Base-by-base conservation (phyloP, 495 filamentous ascomycete species). In the Trichocladium antarcticum region DNA sequence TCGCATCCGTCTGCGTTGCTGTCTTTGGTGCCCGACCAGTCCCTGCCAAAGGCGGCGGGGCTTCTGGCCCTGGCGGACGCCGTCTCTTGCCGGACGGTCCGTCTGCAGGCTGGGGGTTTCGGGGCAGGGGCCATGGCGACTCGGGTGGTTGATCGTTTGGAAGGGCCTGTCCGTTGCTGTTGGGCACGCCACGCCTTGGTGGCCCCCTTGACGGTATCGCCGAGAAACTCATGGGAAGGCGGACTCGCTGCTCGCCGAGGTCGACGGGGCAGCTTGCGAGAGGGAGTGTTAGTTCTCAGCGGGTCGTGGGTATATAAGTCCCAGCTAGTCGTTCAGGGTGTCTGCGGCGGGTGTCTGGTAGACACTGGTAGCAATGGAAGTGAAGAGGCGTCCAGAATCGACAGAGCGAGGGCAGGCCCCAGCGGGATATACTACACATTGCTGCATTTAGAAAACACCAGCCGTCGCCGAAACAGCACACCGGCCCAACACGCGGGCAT, bases 121-220 rank as follows among this genome's bases (percentile, higher is more conserved):
- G 45, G 9, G 36, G 37, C 16, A 39, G 39, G 5, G 45, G 45
- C 45, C 45, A 38, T 39, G 45, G 38, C n/a, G 45, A 32, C 6
- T 39, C 42, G 0, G 36, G 36, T 3, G 24, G 24, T 12, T 40
- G 24, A 1, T 6, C 37, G 2, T 31, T 39, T 17, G 37, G 5
- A n/a, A 15, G 22, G n/a, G 36, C 35, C 10, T 21, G 24, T 31
- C 27, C 24, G 15, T 9, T 21, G 9, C 6, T 11, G 10, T n/a
- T 34, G n/a, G 45, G 36, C 22, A 39, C 37, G 22, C 27, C 45
- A 21, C 36, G 45, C 11, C 15, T 35, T 28, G 46, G 36, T 3
- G 11, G 14, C 10, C 28, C 19, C 19, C 36, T 28, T 15, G 37
- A 28, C 12, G 46, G 37, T 6, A 12, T 12, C 20, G 16, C 37